Percentiles rank a stretch among this genome's conserved stretches.
phyloP scores from a whole-genome alignment of 306 rosid genomes.

The Cucumis cinereus region DNA sequence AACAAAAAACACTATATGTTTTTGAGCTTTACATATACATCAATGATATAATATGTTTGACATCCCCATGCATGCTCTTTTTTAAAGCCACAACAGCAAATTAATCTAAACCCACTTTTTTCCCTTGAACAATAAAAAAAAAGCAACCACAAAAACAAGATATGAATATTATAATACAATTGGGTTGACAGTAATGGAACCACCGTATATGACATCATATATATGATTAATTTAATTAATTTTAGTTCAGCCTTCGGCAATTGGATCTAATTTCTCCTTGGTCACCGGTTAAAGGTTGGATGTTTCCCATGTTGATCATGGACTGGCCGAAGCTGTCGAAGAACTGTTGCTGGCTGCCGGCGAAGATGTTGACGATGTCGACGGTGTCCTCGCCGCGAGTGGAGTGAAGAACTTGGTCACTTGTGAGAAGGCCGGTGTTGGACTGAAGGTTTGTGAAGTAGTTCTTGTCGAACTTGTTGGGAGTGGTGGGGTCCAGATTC shows the following conservation, averaged over 20 bases:
- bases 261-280: conserved; percentile 27
- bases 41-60: no score
- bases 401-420: conserved; percentile 31
- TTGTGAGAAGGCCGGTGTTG: conserved; percentile 23
- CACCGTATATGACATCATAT: no score
- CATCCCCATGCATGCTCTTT: no score
- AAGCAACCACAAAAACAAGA: no score
- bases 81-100: no score
- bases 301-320: conserved; percentile 36
- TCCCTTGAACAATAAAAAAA: no score
- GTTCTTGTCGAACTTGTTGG: conserved; percentile 25
- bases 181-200: no score
- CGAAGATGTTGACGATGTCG: conserved; percentile 19
- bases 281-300: conserved; percentile 21
- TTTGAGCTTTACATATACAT: neutral
- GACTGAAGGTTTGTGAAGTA: conserved; percentile 30
- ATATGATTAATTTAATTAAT: no score
- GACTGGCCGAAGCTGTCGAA: conserved; percentile 26
- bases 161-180: no score
- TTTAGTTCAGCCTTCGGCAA: conserved; percentile 24
- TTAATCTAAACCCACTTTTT: no score
- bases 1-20: neutral
- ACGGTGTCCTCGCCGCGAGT: conserved; percentile 15
- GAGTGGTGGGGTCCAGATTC: conserved; percentile 29
- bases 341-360: conserved; percentile 19